These are phyloP conservation scores for Yamadazyma triangularis DNA, from an alignment of 1,139 yeast species.

Conservation along the genomic window DNA sequence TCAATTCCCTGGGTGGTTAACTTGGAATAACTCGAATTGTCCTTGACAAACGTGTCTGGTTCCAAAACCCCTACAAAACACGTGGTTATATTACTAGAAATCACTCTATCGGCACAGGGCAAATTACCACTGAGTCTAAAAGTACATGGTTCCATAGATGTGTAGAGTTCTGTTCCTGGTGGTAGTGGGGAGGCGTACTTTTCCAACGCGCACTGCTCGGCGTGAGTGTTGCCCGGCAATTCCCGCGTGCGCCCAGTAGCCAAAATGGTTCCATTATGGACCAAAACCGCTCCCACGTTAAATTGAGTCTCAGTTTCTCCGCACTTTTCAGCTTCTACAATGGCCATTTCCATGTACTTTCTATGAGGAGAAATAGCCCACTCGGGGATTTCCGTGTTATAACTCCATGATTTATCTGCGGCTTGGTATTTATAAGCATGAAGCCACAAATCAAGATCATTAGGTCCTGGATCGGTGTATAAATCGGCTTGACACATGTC, in stretches of 20 bases:
- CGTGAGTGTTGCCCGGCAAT: constrained; percentile 93
- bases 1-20: constrained; percentile 56
- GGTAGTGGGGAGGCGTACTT: constrained; percentile 67
- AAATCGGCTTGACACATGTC: constrained; percentile 65
- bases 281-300: constrained; percentile 90
- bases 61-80: constrained; percentile 92
- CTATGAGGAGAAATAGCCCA: constrained; percentile 73
- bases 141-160: constrained; percentile 98
- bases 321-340: constrained; percentile 75
- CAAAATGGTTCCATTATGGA: constrained; percentile 57
- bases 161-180: constrained; percentile 74
- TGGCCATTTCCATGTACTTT: constrained; percentile 58
- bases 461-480: constrained; percentile 84
- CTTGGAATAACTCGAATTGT: constrained; percentile 60
- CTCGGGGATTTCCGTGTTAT: constrained; percentile 73
- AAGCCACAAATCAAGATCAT: constrained; percentile 81
- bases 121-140: constrained; percentile 81
- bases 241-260: constrained; percentile 88
- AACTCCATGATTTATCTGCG: constrained; percentile 58
- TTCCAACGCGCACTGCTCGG: constrained; percentile 91
- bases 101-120: constrained; percentile 82
- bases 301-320: constrained; percentile 83
- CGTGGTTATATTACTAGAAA: constrained; percentile 53
- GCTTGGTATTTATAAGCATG: constrained; percentile 83
- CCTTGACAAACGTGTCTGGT: constrained; percentile 81